Conservation (phyloP, 1,284 basidiomycete genomes). For the Phellinidium pouzarii region DNA sequence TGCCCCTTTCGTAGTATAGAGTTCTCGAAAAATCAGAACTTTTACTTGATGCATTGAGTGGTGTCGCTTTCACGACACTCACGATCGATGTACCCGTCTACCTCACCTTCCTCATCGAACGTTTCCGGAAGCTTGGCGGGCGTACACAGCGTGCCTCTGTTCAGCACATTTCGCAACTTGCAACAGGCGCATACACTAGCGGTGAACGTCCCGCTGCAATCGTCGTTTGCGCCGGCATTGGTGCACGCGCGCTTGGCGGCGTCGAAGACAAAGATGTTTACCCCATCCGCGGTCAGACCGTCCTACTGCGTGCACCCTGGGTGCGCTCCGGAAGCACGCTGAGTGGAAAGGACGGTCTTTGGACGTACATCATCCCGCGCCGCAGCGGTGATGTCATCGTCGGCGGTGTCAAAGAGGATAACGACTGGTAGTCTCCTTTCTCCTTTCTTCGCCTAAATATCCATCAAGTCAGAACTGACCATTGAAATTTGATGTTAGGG, state of each 20-base stretch:
- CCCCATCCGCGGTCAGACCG: constrained; percentile 48
- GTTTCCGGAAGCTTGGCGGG: constrained; percentile 58
- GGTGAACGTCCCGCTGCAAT: constrained; percentile 41
- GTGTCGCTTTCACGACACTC: constrained; percentile 55
- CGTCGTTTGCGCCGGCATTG: constrained; percentile 60
- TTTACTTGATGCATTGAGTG: constrained; percentile 36
- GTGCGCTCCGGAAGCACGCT: constrained; percentile 54
- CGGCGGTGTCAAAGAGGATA: constrained; percentile 52
- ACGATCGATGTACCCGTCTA: constrained; percentile 66
- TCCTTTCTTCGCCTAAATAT: background rate
- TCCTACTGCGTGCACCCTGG: constrained; percentile 44
- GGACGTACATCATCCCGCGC: constrained; percentile 69
- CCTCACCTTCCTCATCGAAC: constrained; percentile 57
- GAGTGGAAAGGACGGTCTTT: constrained; percentile 40
- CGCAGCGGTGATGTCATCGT: constrained; percentile 61
- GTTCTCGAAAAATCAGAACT: constrained; percentile 39
- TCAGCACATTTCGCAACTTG: constrained; percentile 58
- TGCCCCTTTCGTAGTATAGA: constrained; percentile 38
- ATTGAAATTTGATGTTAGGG: constrained; percentile 29
- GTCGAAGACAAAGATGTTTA: constrained; percentile 42
- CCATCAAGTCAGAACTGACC: background rate
- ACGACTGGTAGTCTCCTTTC: constrained; percentile 51
- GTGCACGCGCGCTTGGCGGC: constrained; percentile 39
- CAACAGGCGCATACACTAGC: constrained; percentile 48
- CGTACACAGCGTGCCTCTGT: constrained; percentile 46